phyloP scores from a whole-genome alignment of 139 green algal genomes.

The Coccomyxa sp. region DNA sequence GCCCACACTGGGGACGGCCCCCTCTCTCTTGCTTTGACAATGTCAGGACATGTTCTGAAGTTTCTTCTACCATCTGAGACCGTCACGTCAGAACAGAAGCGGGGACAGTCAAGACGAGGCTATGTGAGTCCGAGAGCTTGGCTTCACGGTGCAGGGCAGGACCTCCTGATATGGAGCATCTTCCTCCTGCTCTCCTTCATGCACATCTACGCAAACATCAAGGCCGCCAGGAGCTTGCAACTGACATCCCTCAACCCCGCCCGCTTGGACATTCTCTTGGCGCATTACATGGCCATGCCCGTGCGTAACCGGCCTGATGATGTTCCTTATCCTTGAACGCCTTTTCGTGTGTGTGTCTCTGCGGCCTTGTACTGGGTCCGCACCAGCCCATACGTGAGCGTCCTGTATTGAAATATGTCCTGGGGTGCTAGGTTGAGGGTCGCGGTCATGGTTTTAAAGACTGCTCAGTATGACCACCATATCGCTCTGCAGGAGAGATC shows the following conservation, averaged over 20 bases:
- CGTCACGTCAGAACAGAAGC: background rate
- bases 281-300: conserved; percentile 24
- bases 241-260: conserved; percentile 70
- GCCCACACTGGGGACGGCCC: too few relatives aligned
- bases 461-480: too few relatives aligned
- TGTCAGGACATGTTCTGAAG: background rate
- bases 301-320: too few relatives aligned
- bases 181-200: conserved; percentile 35
- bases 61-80: background rate
- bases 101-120: too few relatives aligned
- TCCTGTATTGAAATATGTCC: background rate
- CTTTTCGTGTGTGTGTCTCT: background rate
- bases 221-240: conserved; percentile 66
- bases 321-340: background rate
- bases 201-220: conserved; percentile 79
- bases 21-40: too few relatives aligned
- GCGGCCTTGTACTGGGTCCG: background rate
- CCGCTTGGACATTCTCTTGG: conserved; percentile 50
- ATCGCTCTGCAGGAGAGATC: too few relatives aligned
- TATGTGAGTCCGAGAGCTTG: too few relatives aligned
- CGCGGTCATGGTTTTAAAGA: too few relatives aligned
- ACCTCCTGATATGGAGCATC: background rate
- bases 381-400: background rate
- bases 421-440: background rate
- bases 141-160: background rate